Conservation (phyloP, 1,284 basidiomycete species). For the Fomes fomentarius region DNA sequence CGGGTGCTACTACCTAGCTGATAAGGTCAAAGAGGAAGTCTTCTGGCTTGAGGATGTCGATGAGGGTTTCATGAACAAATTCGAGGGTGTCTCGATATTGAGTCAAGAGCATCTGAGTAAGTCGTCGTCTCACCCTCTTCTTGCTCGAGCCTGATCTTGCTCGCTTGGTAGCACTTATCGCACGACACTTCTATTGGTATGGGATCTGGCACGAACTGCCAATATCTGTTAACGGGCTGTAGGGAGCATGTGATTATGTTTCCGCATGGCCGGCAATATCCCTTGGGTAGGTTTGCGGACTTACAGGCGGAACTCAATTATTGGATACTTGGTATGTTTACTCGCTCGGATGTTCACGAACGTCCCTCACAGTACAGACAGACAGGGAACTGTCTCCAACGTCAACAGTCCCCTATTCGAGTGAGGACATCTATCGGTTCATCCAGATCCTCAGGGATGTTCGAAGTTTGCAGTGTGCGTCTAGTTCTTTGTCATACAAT, state of each 20-base stretch:
- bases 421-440: too few species aligned
- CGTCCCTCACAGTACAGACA: conserved; percentile 23
- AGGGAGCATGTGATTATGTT: conserved; percentile 27
- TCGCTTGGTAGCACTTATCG: too few species aligned
- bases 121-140: neutral
- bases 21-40: conserved; percentile 11
- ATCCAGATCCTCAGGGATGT: too few species aligned
- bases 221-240: too few species aligned
- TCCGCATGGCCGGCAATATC: conserved; percentile 11
- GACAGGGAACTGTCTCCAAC: conserved; percentile 15
- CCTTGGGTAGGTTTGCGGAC: neutral
- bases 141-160: too few species aligned
- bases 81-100: neutral
- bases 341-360: conserved; percentile 12
- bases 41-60: conserved; percentile 21
- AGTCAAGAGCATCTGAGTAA: conserved; percentile 19
- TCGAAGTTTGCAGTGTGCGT: too few species aligned
- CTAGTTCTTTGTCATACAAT: too few species aligned
- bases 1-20: conserved; percentile 25
- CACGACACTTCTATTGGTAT: too few species aligned
- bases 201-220: too few species aligned
- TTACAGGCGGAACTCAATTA: conserved; percentile 5
- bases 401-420: neutral
- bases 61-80: neutral
- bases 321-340: conserved; percentile 13